Base-by-base conservation (phyloP, 192 early-diverging fungal species). In the Bifiguratus adelaidae region DNA sequence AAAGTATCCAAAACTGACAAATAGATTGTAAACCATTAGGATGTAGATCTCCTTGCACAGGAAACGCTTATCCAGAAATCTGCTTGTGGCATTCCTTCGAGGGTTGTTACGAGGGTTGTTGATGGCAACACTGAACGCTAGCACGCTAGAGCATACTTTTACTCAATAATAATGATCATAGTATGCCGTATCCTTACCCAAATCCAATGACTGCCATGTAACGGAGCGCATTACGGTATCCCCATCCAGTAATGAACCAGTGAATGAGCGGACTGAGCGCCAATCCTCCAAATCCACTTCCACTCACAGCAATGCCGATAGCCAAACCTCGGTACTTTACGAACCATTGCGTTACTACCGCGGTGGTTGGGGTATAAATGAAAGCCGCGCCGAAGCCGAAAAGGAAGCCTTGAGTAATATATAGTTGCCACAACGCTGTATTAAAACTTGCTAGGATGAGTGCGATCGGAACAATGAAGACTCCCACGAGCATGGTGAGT, bases 311-410 rank as follows among this genome's bases (percentile, higher is more conserved):
- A 27, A 82, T 56, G 0, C 65, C 55, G 32, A 34, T 80, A 1
- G 75, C 82, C 12, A 85, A 44, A 0, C 72, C 71, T 22, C 82
- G 70, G 12, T 57, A 56, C 22, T 53, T 64, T n/a, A 55, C 65
- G 47, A 81, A 85, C 78, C 76, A 85, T 40, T 80, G 70, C 1
- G 76, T 66, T 1, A 80, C 74, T 11, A 78, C 55, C 1, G 74
- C 69, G 6, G 76, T 62, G 8, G 72, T 70, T 4, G 82, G 73
- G 8, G 72, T 70, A 34, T 70, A 85, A 7, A 71, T 65, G 28
- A 82, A 43, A 32, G 66, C 67, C 20, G 53, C 52, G 12, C 80
- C 79, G 12, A 76, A 2, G 18, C 82, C 80, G 47, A 68, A 80
- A 16, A 85, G 41, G 19, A 82, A 41, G 15, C 82, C 82, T 30